Base-by-base conservation (phyloP, 495 filamentous ascomycete genomes). In the Venustampulla echinocandica region DNA sequence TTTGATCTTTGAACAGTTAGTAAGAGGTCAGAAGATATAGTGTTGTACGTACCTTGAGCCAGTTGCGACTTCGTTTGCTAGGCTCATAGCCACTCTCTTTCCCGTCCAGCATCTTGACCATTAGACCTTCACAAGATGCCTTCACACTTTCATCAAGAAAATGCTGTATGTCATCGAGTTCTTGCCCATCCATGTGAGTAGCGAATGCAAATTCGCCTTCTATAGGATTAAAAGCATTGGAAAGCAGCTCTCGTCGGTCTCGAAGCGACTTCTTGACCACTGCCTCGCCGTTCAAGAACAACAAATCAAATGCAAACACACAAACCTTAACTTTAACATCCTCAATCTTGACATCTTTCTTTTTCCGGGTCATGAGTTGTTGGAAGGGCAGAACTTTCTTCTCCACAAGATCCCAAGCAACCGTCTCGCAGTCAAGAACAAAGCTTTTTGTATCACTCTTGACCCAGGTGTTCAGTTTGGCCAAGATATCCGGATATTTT, bases 41-140 rank as follows among this genome's bases (percentile, higher is more conserved):
- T 27, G 3, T 9, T 18, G 17, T 52, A 49, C 64, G 42, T 69
- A 86, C 87, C 76, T 98, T 98, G 23, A 98, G 80, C 92, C 92
- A 98, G 56, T 98, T 98, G 20, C 88, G 85, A 71, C 84, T 90
- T 37, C 92, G 81, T 63, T 93, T 95, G 62, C 82, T 88, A 2
- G 92, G 92, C 69, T 97, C 89, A 55, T 98, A 98, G 49, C 84
- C 84, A 58, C 84, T 90, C 61, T 94, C 88, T 0, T 74, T 65
- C 1, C 90, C 94, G 57, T 96, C 88, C 42, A 98, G 67, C 90
- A 97, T 98, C 67, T 98, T 98, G 10, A 98, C 92, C 92, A 98
- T 98, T 25, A 98, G 67, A 4, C 92, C 92, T 68, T 98, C 92
- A 56, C 92, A 98, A 0, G 85, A 88, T 7, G 89, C 85, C 65